A percentile compares a stretch with the other conserved stretches of the same genome.
Conservation (phyloP, 2,329 filamentous ascomycete species). For the Penicillium sp. region DNA sequence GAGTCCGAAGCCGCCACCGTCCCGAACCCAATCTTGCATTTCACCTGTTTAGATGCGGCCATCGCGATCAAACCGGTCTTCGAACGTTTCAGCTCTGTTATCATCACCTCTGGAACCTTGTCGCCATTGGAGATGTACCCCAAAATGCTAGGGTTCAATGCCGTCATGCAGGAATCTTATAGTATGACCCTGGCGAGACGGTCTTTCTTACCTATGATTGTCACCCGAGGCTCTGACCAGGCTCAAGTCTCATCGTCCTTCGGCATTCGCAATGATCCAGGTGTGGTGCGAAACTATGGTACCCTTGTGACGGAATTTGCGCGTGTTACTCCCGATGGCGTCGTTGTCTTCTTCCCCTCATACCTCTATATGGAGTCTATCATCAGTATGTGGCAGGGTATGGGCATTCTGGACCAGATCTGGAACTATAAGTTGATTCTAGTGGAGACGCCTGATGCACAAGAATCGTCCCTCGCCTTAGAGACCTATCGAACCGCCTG, state of each 20-base stretch:
- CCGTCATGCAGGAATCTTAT: conserved; percentile 96
- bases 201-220: conserved; percentile 98
- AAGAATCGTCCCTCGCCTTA: conserved; percentile 92
- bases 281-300: conserved; percentile 96
- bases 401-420: conserved; percentile 95
- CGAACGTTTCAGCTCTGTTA: conserved; percentile 95
- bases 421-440: conserved; percentile 99
- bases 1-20: conserved; percentile 95
- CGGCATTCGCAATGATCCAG: conserved; percentile 91
- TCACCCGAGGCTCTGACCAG: conserved; percentile 93
- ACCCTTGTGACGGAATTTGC: conserved; percentile 92
- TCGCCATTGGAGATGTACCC: conserved; percentile 98
- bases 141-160: conserved; percentile 93
- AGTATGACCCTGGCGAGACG: conserved; percentile 91
- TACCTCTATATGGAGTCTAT: conserved; percentile 99
- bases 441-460: conserved; percentile 95
- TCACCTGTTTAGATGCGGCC: conserved; percentile 93
- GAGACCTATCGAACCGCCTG: conserved; percentile 98
- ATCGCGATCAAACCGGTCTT: conserved; percentile 98
- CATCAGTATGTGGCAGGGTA: conserved; percentile 98
- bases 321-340: conserved; percentile 91
- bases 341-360: conserved; percentile 99
- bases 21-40: conserved; percentile 94
- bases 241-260: conserved; percentile 91
- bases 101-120: conserved; percentile 97